Conservation (phyloP, 495 filamentous ascomycete genomes). For the Friedmanniomyces endolithicus region DNA sequence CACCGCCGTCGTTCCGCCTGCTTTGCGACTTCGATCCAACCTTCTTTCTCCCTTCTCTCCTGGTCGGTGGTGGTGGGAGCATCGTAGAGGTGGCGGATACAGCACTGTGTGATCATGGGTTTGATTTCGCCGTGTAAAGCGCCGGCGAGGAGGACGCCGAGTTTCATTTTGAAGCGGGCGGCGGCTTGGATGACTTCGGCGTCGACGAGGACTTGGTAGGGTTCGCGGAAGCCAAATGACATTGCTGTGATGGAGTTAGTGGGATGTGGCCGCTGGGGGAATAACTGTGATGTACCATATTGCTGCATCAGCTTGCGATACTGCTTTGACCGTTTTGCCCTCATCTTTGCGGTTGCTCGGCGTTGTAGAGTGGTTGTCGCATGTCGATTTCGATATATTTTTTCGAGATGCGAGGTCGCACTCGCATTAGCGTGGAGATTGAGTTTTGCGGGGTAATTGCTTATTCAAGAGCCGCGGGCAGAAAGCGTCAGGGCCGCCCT, state of each 20-base stretch:
- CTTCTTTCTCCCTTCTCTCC: conserved; percentile 12
- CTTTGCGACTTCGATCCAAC: conserved; percentile 56
- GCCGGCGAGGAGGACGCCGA: conserved; percentile 55
- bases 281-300: conserved; percentile 69
- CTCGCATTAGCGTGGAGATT: background rate
- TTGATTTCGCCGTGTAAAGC: conserved; percentile 74
- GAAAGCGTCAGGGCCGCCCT: too few relatives aligned
- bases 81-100: conserved; percentile 58
- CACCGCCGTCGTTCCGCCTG: conserved; percentile 74
- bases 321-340: conserved; percentile 84
- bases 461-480: too few relatives aligned
- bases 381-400: background rate
- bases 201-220: conserved; percentile 87
- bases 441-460: background rate
- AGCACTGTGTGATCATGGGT: conserved; percentile 44
- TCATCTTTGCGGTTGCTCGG: conserved; percentile 43
- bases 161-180: conserved; percentile 66
- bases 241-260: background rate
- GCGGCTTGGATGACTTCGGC: conserved; percentile 66
- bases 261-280: conserved; percentile 37
- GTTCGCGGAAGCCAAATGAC: conserved; percentile 36
- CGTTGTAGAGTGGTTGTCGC: background rate
- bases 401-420: too few relatives aligned
- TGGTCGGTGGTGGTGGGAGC: conserved; percentile 5
- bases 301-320: conserved; percentile 95